Percentiles rank a stretch among this genome's conserved stretches.
Evolutionary conservation across 495 filamentous ascomycete species (phyloP).

Genomic region (Barbatosphaeria neglecta): DNA sequence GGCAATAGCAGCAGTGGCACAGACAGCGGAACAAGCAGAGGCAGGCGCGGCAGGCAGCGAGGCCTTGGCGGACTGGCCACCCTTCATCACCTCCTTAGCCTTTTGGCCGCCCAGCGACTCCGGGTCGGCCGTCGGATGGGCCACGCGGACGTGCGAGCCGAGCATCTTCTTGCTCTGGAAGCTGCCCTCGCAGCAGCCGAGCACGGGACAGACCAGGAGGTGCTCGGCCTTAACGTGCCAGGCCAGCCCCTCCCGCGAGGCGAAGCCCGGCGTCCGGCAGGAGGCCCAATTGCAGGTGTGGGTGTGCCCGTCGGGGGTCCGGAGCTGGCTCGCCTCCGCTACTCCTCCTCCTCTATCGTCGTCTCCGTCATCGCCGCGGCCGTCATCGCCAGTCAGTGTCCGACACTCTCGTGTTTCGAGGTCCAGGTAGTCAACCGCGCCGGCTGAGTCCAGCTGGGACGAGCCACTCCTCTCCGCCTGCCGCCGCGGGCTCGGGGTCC

Average conservation of each 20-base stretch:
- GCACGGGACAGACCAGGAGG: slow-evolving; percentile 13
- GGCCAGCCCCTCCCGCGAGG: slow-evolving; percentile 14
- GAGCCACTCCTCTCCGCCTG: slow-evolving; percentile 1
- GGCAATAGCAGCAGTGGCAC: too few species aligned
- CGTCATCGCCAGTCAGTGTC: too few species aligned
- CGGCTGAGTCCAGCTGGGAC: background rate
- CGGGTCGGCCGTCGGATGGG: background rate
- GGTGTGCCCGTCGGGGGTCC: background rate
- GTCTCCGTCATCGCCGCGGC: background rate
- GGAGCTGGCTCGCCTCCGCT: too few species aligned
- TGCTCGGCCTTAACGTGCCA: slow-evolving; percentile 21
- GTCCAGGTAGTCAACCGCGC: background rate
- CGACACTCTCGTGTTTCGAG: too few species aligned
- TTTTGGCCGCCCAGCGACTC: background rate
- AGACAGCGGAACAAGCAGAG: too few species aligned
- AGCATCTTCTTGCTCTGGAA: slow-evolving; percentile 9
- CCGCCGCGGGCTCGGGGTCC: slow-evolving; percentile 11
- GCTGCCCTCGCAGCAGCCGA: slow-evolving; percentile 11
- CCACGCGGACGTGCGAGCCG: slow-evolving; percentile 11
- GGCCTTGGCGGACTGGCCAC: background rate
- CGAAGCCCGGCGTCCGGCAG: slow-evolving; percentile 11
- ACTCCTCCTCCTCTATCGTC: background rate
- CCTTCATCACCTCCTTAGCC: background rate
- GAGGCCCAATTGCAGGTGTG: slow-evolving; percentile 15
- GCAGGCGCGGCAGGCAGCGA: background rate